Evolutionary conservation across 108 stramenopile species (phyloP), one percentile per base, ranked within the genome.

Genomic region (Pseudonitzschia pungens): DNA sequence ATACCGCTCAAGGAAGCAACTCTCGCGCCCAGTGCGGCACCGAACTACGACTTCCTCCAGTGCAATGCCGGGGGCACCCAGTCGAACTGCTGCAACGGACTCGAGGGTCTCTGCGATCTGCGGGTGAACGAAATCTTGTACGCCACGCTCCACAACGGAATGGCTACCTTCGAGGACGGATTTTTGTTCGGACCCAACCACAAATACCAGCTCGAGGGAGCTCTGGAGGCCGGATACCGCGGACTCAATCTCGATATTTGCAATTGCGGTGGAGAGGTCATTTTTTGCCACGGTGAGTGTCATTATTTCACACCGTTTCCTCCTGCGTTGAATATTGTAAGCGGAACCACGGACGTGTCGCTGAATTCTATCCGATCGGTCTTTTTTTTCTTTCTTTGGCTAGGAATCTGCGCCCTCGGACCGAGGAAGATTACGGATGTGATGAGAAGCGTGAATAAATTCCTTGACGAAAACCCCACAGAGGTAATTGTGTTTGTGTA

Each of bases 141-240:
- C 41, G 78, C 89, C 26, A 81, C 77, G 20, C 70, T 82, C 11
- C 92, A 92, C 69, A 92, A 92, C 64, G 92, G 86, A 26, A 81
- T 79, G 67, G 82, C 87, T 0, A 76, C 75, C 14, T 53, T 71
- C 9, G 83, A 82, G 27, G 60, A 84, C 62, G 85, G 86, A 20
- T 78, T 75, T 33, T 45, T 85, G 21, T 68, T 81, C 18, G 70
- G 48, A 66, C 81, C 86, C 16, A 92, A 89, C 65, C 86, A 92
- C 57, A 67, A 76, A 20, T 64, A 69, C 18, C 69, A 71, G 14
- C 72, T 92, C 36, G 92, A 92, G 67, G 55, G 69, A 48, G 87
- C 92, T 0, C 56, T 92, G 32, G 69, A 82, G 43, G 86, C 83
- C 7, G 92, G 92, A 50, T 90, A 86, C 68, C 84, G 92, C 15